These are phyloP conservation scores for Lathyrus oleraceus DNA, from an alignment of 306 rosid genomes.

Conservation along the genomic window DNA sequence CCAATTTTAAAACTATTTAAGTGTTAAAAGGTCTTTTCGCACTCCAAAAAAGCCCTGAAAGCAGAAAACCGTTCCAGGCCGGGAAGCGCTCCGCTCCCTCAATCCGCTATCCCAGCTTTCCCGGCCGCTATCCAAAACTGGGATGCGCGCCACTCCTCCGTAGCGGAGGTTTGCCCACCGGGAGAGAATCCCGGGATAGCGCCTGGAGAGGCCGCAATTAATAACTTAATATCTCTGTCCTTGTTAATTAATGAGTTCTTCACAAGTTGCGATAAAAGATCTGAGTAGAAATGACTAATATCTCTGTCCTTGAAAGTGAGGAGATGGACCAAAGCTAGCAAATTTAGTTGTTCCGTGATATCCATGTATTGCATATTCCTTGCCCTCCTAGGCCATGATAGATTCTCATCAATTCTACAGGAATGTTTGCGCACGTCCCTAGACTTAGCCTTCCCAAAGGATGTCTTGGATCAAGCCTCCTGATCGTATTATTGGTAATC, in stretches of 20 bases:
- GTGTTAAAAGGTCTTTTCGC: no score
- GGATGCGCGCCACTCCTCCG: no score
- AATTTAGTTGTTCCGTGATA: not conserved
- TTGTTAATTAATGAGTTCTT: slow-evolving; percentile 12
- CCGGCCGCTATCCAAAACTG: no score
- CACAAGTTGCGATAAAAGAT: not conserved
- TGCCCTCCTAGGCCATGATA: slow-evolving; percentile 5
- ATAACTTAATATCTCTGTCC: not conserved
- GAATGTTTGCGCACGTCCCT: slow-evolving; percentile 20
- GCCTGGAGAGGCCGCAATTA: no score
- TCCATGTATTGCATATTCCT: not conserved
- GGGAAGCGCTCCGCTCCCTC: no score
- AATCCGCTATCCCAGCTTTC: no score
- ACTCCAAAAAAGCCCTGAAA: no score
- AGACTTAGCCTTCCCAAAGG: slow-evolving; percentile 17
- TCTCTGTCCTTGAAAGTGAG: slow-evolving; percentile 14
- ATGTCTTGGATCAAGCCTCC: slow-evolving; percentile 15
- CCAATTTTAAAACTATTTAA: no score
- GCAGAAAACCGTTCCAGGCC: no score
- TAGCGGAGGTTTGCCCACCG: no score
- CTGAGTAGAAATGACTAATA: not conserved
- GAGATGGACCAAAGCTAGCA: slow-evolving; percentile 22
- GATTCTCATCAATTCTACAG: slow-evolving; percentile 17
- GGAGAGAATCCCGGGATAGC: no score
- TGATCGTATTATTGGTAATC: slow-evolving; percentile 17